Evolutionary conservation across 108 stramenopile genomes (phyloP), one percentile per base, ranked within the genome.

Genomic region (Fragilaria radians): DNA sequence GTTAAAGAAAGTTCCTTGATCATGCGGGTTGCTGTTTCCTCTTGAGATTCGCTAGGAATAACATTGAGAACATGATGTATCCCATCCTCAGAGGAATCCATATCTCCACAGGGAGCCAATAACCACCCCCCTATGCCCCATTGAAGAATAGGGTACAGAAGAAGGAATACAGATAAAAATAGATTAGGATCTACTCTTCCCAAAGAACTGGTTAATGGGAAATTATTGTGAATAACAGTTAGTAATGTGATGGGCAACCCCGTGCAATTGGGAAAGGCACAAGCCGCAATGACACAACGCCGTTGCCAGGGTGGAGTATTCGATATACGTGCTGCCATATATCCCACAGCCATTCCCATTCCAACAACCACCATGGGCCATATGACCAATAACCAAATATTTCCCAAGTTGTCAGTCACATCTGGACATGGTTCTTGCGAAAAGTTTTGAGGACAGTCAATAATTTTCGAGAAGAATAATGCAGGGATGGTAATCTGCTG

Each of bases 401-500:
- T 73, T 21, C 66, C 36, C 5, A 93, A 46, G 21, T 64, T 67
- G 28, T 75, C 48, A 2, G 80, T 83, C 0, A 89, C 79, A 34
- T 83, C 73, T 2, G 88, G 88, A 64, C 92, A 93, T 3, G 66
- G 63, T 19, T 74, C 73, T 18, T 29, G 46, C 34, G 53, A 65
- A 65, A 75, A 77, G 67, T 81, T 77, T 54, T 78, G 78, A 57
- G 78, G 86, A 67, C 92, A 93, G 49, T 86, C 78, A n/a, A 89
- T 71, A 54, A 89, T 93, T 48, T 89, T 93, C 19, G 92, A 83
- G 62, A 89, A 93, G 7, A 93, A 63, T 32, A 93, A 77, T 22
- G 82, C 68, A n/a, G 92, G 92, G 32, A 93, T 89, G 9, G 88
- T 89, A 5, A 93, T 82, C 58, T 93, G 88, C 56, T 93, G 88